Evolutionary conservation across 2,329 filamentous ascomycete species (phyloP).

Genomic region (Trichoderma koningii): DNA sequence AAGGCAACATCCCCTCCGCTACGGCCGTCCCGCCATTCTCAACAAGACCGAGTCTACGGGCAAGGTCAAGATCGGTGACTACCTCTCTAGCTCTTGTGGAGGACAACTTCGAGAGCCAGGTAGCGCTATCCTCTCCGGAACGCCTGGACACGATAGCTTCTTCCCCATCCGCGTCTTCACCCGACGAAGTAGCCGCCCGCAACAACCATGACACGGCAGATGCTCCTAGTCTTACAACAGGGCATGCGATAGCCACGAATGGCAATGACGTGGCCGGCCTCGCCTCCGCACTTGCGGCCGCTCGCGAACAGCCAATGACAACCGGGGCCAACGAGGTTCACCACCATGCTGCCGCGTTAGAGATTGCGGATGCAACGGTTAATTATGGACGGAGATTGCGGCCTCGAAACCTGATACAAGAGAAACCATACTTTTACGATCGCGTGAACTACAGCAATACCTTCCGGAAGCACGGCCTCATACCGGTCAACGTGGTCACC

Average conservation of each 20-base stretch:
- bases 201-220: not conserved
- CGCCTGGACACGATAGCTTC: slow-evolving; percentile 32
- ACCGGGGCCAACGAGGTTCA: slow-evolving; percentile 1
- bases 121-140: slow-evolving; percentile 8
- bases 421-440: slow-evolving; percentile 61
- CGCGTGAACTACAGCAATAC: slow-evolving; percentile 55
- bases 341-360: slow-evolving; percentile 31
- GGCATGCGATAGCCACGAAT: not conserved
- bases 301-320: not conserved
- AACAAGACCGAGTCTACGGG: not conserved
- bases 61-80: not conserved
- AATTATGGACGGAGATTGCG: slow-evolving; percentile 54
- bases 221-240: not conserved
- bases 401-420: slow-evolving; percentile 61
- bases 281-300: not conserved
- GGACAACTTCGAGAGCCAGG: not conserved
- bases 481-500: slow-evolving; percentile 50
- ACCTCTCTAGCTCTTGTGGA: not conserved
- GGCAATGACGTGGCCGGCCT: not conserved
- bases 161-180: slow-evolving; percentile 36
- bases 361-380: slow-evolving; percentile 35
- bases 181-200: not conserved
- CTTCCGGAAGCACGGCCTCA: slow-evolving; percentile 57
- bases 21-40: not conserved
- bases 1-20: slow-evolving; percentile 26